Percentiles rank a stretch among this genome's conserved stretches.
Conservation (phyloP, 257 asterid species). For the Scutellaria barbata region DNA sequence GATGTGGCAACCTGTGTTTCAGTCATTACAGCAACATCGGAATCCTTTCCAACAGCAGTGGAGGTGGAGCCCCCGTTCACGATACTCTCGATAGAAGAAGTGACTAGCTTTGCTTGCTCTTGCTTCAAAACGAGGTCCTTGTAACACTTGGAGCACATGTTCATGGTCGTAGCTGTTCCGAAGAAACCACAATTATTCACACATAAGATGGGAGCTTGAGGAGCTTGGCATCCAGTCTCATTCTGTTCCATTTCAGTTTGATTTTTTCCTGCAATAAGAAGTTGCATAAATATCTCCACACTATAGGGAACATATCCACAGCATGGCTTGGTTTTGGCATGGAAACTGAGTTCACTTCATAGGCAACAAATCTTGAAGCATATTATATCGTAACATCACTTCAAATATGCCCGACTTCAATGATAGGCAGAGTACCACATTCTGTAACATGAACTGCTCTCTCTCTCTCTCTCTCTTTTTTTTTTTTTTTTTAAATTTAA, state of each 20-base stretch:
- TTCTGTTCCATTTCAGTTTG: constrained; percentile 58
- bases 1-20: constrained; percentile 34
- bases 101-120: constrained; percentile 63
- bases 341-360: background rate
- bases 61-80: constrained; percentile 57
- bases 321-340: background rate
- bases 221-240: constrained; percentile 69
- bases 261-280: constrained; percentile 44
- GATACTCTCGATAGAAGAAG: constrained; percentile 66
- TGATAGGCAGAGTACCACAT: background rate
- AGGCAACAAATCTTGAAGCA: background rate
- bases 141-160: constrained; percentile 83
- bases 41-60: constrained; percentile 31
- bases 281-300: background rate
- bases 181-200: constrained; percentile 72
- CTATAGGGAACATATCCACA: background rate
- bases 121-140: constrained; percentile 60
- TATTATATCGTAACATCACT: background rate
- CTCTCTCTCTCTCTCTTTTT: no score
- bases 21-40: constrained; percentile 31
- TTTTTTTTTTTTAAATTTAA: background rate
- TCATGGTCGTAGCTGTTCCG: constrained; percentile 70
- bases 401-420: background rate
- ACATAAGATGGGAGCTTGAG: constrained; percentile 66
- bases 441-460: background rate